These are phyloP conservation scores for Globisporangium iwayamae DNA, from an alignment of 352 stramenopile genomes.

Conservation along the genomic window DNA sequence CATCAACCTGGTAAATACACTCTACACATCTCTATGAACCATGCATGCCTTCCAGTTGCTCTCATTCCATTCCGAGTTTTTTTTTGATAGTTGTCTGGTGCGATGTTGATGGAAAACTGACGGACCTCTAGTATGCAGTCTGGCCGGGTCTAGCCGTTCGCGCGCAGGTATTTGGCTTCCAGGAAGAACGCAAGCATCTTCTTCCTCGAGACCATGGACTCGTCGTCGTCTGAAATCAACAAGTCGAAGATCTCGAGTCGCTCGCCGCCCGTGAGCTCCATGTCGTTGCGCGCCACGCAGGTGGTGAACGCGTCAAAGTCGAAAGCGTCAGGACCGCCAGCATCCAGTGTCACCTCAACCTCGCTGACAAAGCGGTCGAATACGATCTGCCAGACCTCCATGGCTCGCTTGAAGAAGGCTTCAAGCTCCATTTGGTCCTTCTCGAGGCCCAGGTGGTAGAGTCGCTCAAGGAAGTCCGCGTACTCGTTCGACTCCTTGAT, in stretches of 20 bases:
- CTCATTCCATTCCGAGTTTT: not conserved
- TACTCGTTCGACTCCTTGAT: constrained; percentile 40
- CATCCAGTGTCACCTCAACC: constrained; percentile 23
- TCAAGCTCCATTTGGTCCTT: constrained; percentile 44
- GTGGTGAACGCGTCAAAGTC: constrained; percentile 39
- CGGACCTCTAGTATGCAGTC: not conserved
- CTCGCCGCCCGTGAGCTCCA: constrained; percentile 57
- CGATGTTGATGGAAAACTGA: not conserved
- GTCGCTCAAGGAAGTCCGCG: constrained; percentile 27
- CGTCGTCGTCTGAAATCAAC: constrained; percentile 35
- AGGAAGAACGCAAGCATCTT: constrained; percentile 25
- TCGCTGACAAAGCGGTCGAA: constrained; percentile 33
- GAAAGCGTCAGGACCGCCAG: constrained; percentile 13
- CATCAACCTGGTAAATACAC: constrained; percentile 3
- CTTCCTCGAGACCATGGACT: constrained; percentile 24
- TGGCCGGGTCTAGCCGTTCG: not conserved
- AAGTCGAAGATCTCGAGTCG: constrained; percentile 55
- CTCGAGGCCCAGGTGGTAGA: constrained; percentile 37
- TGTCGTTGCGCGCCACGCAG: constrained; percentile 25
- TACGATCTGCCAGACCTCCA: constrained; percentile 39
- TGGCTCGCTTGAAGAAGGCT: constrained; percentile 30
- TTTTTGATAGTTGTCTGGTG: not conserved
- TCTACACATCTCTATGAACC: constrained; percentile 17
- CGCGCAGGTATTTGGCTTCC: constrained; percentile 24
- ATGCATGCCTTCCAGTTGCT: not conserved